Evolutionary conservation across 768 basidiomycete species (phyloP).

Genomic region (Lentinula sp.): DNA sequence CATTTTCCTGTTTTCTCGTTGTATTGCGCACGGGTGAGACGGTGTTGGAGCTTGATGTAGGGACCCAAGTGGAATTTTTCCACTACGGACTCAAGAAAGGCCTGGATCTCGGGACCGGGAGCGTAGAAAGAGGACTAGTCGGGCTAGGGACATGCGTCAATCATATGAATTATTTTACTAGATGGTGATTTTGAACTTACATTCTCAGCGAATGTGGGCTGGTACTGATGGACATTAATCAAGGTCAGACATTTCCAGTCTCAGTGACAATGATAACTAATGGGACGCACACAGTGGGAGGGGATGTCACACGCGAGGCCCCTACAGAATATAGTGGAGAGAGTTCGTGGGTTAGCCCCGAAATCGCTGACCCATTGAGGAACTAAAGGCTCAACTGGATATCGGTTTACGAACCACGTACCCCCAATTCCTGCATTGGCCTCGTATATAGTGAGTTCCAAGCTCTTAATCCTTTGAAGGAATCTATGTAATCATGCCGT

Average conservation of each 20-base stretch:
- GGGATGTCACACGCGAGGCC: conserved; percentile 61
- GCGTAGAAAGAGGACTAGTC: conserved; percentile 62
- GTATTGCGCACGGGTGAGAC: conserved; percentile 46
- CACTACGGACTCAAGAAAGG: conserved; percentile 46
- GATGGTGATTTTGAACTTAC: conserved; percentile 18
- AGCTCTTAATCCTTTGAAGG: conserved; percentile 44
- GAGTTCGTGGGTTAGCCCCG: neutral
- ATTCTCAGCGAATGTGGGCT: conserved; percentile 52
- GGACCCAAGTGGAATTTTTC: conserved; percentile 49
- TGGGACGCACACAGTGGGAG: conserved; percentile 37
- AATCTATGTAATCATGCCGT: conserved; percentile 26
- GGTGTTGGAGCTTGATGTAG: conserved; percentile 51
- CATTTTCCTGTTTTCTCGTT: conserved; percentile 48
- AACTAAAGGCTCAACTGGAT: neutral
- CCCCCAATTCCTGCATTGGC: conserved; percentile 55
- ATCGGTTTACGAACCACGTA: conserved; percentile 40
- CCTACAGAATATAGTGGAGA: conserved; percentile 15
- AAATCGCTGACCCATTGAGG: neutral
- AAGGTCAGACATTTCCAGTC: neutral
- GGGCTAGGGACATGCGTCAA: conserved; percentile 23
- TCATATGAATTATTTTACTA: neutral
- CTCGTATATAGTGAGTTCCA: conserved; percentile 55
- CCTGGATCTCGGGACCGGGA: conserved; percentile 51
- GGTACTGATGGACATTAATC: conserved; percentile 33
- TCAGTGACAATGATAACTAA: conserved; percentile 1